Evolutionary conservation across 768 basidiomycete species (phyloP).

Genomic region (Porphyrellus cyaneotinctus): DNA sequence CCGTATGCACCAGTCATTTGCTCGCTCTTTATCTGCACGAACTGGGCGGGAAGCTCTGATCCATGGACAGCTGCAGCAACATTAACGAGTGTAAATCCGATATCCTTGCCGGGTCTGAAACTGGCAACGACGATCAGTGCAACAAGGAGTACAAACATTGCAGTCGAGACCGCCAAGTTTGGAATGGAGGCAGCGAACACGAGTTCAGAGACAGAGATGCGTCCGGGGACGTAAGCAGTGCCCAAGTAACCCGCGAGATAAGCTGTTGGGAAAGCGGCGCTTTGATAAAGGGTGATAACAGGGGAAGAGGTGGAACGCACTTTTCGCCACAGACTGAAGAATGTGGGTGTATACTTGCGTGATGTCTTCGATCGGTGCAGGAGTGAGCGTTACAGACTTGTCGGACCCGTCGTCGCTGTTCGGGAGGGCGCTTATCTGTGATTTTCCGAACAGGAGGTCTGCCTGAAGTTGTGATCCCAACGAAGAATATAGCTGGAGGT

Average conservation of each 20-base stretch:
- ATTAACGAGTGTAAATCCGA: slow-evolving; percentile 23
- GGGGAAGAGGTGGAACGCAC: slow-evolving; percentile 1
- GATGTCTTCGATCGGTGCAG: slow-evolving; percentile 11
- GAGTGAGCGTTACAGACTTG: neutral
- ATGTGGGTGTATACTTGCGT: slow-evolving; percentile 19
- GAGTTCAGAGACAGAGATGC: slow-evolving; percentile 16
- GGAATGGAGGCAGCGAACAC: slow-evolving; percentile 28
- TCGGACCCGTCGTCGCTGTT: neutral
- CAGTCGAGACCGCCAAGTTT: slow-evolving; percentile 22
- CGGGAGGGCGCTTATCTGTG: slow-evolving; percentile 13
- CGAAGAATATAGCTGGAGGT: neutral
- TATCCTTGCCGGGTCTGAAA: slow-evolving; percentile 22
- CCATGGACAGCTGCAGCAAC: slow-evolving; percentile 20
- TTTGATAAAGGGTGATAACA: neutral
- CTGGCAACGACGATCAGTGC: slow-evolving; percentile 19
- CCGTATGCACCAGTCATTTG: neutral
- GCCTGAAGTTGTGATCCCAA: slow-evolving; percentile 20
- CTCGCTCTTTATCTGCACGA: slow-evolving; percentile 2
- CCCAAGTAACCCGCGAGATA: slow-evolving; percentile 23
- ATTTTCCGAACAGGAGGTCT: slow-evolving; percentile 20
- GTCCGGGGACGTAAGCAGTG: slow-evolving; percentile 29
- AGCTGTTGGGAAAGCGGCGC: neutral
- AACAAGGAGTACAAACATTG: slow-evolving; percentile 22
- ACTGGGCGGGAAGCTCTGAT: slow-evolving; percentile 24
- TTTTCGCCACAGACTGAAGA: slow-evolving; percentile 18